Conservation (phyloP, 257 asterid species). For the Solanum dulcamara region DNA sequence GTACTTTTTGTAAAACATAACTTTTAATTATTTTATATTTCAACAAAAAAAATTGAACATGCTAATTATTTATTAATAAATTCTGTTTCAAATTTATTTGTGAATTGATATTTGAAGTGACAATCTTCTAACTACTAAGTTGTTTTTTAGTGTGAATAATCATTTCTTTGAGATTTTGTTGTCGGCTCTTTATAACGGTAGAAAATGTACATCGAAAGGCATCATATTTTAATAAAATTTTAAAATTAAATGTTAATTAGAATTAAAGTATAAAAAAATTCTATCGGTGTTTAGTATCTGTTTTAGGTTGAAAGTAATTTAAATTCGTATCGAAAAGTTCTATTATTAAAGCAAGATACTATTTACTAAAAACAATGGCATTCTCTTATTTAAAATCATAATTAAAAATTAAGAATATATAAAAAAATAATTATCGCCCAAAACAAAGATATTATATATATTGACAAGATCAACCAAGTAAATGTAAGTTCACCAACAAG, state of each 20-base stretch:
- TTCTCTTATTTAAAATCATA: fast-evolving
- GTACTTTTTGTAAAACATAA: no score
- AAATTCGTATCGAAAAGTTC: not conserved
- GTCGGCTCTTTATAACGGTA: not conserved
- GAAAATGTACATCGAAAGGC: not conserved
- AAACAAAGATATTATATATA: no score
- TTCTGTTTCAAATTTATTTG: no score
- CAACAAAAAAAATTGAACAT: no score
- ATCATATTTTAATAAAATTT: not conserved
- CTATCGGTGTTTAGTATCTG: not conserved
- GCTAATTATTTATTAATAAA: no score
- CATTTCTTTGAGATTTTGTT: not conserved
- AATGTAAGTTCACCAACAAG: no score
- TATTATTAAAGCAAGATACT: not conserved
- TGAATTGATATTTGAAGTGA: not conserved
- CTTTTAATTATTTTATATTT: no score
- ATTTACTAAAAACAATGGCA: not conserved
- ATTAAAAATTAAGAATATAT: no score
- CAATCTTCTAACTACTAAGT: not conserved
- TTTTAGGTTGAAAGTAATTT: not conserved
- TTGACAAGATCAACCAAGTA: no score
- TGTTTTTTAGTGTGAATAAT: not conserved
- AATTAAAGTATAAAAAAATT: not conserved
- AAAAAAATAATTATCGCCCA: no score
- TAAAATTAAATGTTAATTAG: not conserved